phyloP scores from a whole-genome alignment of 2,329 filamentous ascomycete species.

The Aspergillus brasiliensis region DNA sequence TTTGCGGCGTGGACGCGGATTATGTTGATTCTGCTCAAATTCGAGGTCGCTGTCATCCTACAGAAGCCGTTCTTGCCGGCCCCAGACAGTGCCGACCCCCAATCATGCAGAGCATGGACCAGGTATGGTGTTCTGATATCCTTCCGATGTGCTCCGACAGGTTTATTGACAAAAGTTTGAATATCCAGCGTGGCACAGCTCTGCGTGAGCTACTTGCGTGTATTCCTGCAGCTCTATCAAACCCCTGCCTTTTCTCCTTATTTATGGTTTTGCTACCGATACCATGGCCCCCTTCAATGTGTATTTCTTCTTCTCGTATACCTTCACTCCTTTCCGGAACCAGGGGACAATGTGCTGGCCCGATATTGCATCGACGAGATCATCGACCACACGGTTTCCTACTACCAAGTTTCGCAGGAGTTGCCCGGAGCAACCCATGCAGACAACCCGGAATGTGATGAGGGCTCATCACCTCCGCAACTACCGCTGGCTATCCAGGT shows the following conservation, averaged over 20 bases:
- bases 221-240: neutral
- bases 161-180: rapidly evolving
- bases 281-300: neutral
- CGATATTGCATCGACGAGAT: neutral
- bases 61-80: neutral
- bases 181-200: neutral
- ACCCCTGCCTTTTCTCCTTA: neutral
- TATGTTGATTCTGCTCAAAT: neutral
- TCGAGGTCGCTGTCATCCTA: neutral
- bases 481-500: neutral
- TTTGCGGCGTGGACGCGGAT: neutral
- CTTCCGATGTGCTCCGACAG: neutral
- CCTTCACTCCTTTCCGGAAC: neutral
- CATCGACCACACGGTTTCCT: neutral
- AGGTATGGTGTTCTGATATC: neutral
- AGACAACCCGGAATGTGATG: neutral
- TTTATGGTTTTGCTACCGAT: neutral
- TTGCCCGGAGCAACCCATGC: neutral
- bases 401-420: neutral
- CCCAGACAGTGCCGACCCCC: neutral
- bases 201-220: neutral
- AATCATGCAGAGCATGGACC: neutral
- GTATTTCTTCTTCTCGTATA: neutral
- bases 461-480: neutral
- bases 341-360: neutral